Conservation (phyloP, 495 filamentous ascomycete genomes). For the Aspergillus haitiensis region DNA sequence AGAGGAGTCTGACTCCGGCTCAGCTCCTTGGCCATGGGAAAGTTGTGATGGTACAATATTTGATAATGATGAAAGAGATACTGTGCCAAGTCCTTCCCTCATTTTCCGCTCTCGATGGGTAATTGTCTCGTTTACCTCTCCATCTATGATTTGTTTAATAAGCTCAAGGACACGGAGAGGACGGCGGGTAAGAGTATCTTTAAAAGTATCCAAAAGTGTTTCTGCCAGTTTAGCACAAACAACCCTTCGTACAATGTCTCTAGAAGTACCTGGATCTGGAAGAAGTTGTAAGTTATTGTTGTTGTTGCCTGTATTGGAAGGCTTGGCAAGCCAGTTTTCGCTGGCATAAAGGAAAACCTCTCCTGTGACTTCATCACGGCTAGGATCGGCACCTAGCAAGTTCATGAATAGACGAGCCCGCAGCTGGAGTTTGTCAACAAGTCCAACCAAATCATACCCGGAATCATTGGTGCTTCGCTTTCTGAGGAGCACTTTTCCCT, state of each 20-base stretch:
- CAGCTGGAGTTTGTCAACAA: constrained; percentile 40
- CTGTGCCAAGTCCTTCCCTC: constrained; percentile 19
- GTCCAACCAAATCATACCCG: constrained; percentile 37
- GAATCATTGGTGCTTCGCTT: constrained; percentile 21
- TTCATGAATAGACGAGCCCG: constrained; percentile 54
- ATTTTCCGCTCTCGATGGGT: constrained; percentile 6
- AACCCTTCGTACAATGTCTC: constrained; percentile 49
- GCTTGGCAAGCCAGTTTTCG: constrained; percentile 57
- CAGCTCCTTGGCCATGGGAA: constrained; percentile 15
- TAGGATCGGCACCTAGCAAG: constrained; percentile 52
- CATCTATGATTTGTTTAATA: constrained; percentile 57
- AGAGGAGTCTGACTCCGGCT: constrained; percentile 45
- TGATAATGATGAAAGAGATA: constrained; percentile 42
- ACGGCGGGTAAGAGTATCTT: constrained; percentile 65
- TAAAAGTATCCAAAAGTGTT: constrained; percentile 64
- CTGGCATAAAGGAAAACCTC: constrained; percentile 65
- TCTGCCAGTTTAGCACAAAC: constrained; percentile 64
- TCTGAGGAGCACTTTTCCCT: constrained; percentile 40
- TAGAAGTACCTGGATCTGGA: constrained; percentile 33
- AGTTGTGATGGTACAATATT: constrained; percentile 34
- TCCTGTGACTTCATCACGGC: constrained; percentile 58
- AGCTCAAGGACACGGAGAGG: constrained; percentile 64
- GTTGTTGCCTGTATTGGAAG: constrained; percentile 17
- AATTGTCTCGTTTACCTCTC: constrained; percentile 29
- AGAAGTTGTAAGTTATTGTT: constrained; percentile 28